Evolutionary conservation across 768 basidiomycete species (phyloP), one percentile per base, ranked within the genome.

Genomic region (Russula dissimulans): DNA sequence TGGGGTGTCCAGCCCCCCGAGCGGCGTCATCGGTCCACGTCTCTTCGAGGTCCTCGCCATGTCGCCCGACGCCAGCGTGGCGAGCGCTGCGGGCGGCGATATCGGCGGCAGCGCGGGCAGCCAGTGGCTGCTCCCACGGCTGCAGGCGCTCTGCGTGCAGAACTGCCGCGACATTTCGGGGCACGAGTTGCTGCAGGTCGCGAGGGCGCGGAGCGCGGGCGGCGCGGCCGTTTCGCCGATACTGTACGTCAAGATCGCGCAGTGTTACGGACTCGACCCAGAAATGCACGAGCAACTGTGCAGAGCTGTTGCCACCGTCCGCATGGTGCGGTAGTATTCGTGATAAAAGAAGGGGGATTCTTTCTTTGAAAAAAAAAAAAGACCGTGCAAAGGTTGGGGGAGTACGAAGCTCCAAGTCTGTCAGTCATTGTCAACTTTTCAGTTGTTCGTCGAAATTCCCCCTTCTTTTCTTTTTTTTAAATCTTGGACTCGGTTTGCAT

Each of bases 91-190:
- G 18, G 32, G 39, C 2, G 68, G 67, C 12, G 22, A 26, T 26
- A 2, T 26, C 22, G 22, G 43, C 31, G 55, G 48, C 38, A 51
- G 48, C 5, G 38, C 39, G 18, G 32, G 39, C 3, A 67, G 67
- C 12, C 46, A 51, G 39, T 71, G 71, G 71, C 58, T 71, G 1
- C 65, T 71, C 26, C 71, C 71, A 31, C 59, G 62, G 36, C 55
- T 71, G 34, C 63, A 70, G 47, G 71, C 70, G 5, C 62, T 71
- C 11, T 67, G 66, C 48, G 45, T 72, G 12, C 68, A 70, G 49
- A 62, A 63, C 36, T 72, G 71, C 47, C 54, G 67, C 5, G 71
- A 70, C 56, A 57, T 72, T 17, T 66, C 67, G 3, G 71, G 71
- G 10, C 69, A 71, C 57, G 71, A 71, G 57, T 54, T 72, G 38